These are phyloP conservation scores for Vararia minispora DNA, from an alignment of 768 basidiomycete species.

Conservation along the genomic window DNA sequence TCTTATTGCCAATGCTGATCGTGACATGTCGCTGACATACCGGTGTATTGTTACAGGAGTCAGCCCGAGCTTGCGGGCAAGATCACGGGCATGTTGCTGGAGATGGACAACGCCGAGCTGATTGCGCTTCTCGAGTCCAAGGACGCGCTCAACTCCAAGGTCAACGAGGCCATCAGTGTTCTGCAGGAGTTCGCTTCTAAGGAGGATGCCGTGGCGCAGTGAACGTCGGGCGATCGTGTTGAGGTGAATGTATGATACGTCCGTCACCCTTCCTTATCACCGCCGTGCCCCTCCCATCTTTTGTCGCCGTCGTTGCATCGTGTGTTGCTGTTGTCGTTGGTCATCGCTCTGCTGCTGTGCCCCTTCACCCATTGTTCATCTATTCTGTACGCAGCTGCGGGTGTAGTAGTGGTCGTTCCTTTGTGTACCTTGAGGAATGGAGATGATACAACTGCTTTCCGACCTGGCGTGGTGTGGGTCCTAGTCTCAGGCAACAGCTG, in stretches of 20 bases:
- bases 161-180: conserved; percentile 83
- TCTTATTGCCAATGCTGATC: conserved; percentile 7
- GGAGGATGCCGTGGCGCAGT: conserved; percentile 18
- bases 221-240: neutral
- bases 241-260: too few relatives aligned
- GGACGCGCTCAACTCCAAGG: conserved; percentile 82
- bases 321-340: conserved; percentile 26
- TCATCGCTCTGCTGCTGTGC: conserved; percentile 13
- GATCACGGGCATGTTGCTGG: conserved; percentile 97
- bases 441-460: conserved; percentile 45
- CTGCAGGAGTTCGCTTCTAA: conserved; percentile 70
- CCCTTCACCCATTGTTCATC: conserved; percentile 18
- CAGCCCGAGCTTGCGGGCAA: conserved; percentile 95
- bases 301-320: conserved; percentile 25
- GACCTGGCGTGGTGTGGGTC: conserved; percentile 9
- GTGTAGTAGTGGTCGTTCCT: conserved; percentile 44
- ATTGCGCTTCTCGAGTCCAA: conserved; percentile 75
- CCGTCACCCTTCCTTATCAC: neutral
- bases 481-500: too few relatives aligned
- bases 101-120: conserved; percentile 97
- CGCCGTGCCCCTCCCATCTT: conserved; percentile 29
- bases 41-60: conserved; percentile 32
- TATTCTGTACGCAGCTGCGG: conserved; percentile 22
- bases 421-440: conserved; percentile 46
- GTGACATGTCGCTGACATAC: conserved; percentile 3